These are phyloP conservation scores for Chrysanthemum lavandulifolium DNA, from an alignment of 129 eudicot genomes.

Conservation along the genomic window DNA sequence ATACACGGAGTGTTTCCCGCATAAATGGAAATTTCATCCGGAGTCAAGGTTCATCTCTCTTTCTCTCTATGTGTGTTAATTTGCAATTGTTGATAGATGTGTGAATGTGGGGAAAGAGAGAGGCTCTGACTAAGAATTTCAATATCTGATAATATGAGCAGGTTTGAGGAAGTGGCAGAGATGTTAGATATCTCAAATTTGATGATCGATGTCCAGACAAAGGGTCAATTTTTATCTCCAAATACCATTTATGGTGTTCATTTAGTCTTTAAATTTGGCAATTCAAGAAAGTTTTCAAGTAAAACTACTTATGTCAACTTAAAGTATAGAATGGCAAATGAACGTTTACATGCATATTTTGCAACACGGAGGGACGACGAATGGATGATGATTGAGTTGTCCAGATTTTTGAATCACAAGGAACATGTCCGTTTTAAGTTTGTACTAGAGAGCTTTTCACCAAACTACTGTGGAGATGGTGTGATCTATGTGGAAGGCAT, in stretches of 20 bases:
- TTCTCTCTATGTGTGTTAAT: background rate
- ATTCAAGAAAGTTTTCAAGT: background rate
- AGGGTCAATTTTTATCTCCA: conserved; percentile 9
- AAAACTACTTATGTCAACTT: conserved; percentile 12
- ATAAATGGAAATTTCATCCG: background rate
- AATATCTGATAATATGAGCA: background rate
- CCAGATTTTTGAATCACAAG: background rate
- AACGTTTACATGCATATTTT: conserved; percentile 7
- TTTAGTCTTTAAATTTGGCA: conserved; percentile 17
- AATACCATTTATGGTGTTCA: conserved; percentile 3
- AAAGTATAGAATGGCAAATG: background rate
- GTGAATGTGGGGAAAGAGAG: too few relatives aligned
- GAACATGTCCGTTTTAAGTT: background rate
- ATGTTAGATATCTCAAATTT: conserved; percentile 8
- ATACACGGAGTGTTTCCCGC: background rate
- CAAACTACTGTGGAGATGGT: background rate
- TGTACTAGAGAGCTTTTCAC: conserved; percentile 5
- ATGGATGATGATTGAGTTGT: conserved; percentile 22
- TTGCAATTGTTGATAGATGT: too few relatives aligned
- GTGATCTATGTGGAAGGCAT: conserved; percentile 10
- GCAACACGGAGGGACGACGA: conserved; percentile 6
- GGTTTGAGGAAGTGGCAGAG: conserved; percentile 10
- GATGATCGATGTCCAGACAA: background rate
- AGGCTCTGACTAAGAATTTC: too few relatives aligned
- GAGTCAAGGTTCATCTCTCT: conserved; percentile 10